Evolutionary conservation across 2,329 filamentous ascomycete species (phyloP), one percentile per base, ranked within the genome.

Genomic region (Penicillium decumbens): DNA sequence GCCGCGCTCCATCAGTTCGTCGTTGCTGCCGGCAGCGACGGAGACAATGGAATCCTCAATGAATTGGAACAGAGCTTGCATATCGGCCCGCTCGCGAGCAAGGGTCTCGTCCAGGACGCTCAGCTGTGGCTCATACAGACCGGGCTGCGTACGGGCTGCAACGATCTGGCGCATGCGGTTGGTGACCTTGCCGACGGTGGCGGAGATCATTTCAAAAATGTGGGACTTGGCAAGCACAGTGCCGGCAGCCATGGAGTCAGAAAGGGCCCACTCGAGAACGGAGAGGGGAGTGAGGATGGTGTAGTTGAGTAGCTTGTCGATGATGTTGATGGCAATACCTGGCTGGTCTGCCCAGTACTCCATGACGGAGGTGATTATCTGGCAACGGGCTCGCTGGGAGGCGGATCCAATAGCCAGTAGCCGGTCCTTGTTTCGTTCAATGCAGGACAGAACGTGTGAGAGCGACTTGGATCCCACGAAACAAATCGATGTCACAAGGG

Each of bases 301-400:
- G 74, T 96, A 98, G 74, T 97, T 98, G 60, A 98, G 84, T 4
- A 98, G 80, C 72, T 97, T 97, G 76, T 97, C 92, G 50, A 97
- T 81, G 61, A 98, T 95, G 60, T 88, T 88, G 59, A 97, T 82
- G 3, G 90, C 93, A 38, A 95, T 85, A 51, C 93, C 93, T 0
- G 92, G 90, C 63, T 98, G 92, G 28, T 92, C 85, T 41, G 82
- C 81, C 93, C 93, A 98, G 75, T 96, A 98, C 35, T 84, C 79
- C 76, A 96, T 88, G 33, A 97, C 90, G 4, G 88, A 88, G 4
- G 85, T 82, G 60, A 97, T 88, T 63, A 98, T 95, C 71, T 98
- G 93, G 37, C 84, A 81, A 35, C 90, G 83, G 1, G 89, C 90
- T 2, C 80, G 79, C 50, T 89, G 82, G 0, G 88, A 92, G 40